Percentiles rank a stretch among this genome's conserved stretches.
phyloP scores from a whole-genome alignment of 2,329 filamentous ascomycete genomes.

The Cryphonectria nitschkei region DNA sequence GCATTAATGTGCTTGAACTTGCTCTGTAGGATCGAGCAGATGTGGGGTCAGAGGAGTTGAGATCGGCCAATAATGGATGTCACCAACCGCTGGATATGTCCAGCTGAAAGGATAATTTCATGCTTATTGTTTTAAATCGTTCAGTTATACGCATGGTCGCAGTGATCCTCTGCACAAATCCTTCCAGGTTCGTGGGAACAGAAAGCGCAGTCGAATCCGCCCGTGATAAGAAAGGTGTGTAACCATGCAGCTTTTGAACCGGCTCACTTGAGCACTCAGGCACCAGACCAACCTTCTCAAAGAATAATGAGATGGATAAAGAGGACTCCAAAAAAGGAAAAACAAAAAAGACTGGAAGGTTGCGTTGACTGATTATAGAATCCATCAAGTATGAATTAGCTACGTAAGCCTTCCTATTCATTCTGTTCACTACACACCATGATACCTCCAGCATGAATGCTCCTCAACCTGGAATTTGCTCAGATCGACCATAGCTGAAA shows the following conservation, averaged over 20 bases:
- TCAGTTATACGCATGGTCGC: neutral
- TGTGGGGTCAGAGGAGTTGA: neutral
- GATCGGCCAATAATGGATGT: neutral
- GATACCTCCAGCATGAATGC: neutral
- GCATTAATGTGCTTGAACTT: neutral
- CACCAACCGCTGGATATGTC: neutral
- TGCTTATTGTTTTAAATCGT: neutral
- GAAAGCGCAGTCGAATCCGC: neutral
- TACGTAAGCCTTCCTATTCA: neutral
- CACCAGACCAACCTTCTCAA: neutral
- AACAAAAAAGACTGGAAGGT: neutral
- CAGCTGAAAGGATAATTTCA: neutral
- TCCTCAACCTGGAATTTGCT: neutral
- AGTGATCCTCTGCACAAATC: neutral
- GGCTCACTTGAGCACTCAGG: neutral
- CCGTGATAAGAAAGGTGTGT: neutral
- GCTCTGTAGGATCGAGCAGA: neutral
- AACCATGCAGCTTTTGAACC: neutral
- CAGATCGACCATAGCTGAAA: neutral
- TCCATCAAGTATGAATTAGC: no score
- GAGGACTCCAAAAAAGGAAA: neutral
- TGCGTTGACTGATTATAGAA: neutral
- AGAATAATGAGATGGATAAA: neutral
- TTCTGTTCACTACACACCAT: neutral
- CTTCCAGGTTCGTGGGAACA: neutral